Evolutionary conservation across 352 stramenopile genomes (phyloP).

Genomic region (Thraustochytrium sp.): DNA sequence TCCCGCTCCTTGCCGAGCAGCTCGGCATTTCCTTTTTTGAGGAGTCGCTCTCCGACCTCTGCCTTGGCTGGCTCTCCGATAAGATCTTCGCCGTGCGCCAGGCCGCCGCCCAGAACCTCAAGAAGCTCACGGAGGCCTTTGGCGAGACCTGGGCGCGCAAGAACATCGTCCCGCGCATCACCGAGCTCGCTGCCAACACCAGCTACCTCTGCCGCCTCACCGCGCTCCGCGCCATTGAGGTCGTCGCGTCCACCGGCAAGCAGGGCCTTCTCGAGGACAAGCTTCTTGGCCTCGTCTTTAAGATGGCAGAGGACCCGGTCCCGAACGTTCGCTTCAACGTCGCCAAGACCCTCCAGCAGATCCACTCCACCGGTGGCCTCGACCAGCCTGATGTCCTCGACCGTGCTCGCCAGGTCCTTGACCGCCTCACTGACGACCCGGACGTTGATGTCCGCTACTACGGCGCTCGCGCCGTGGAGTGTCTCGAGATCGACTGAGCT

Average conservation of each 20-base stretch:
- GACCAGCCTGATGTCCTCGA: not conserved
- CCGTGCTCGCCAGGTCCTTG: not conserved
- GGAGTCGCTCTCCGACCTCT: conserved; percentile 85
- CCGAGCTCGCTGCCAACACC: conserved; percentile 82
- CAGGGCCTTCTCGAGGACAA: conserved; percentile 52
- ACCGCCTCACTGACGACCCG: conserved; percentile 14
- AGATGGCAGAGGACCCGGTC: conserved; percentile 80
- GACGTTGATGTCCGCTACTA: conserved; percentile 44
- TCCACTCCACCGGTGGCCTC: not conserved
- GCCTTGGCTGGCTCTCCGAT: conserved; percentile 92
- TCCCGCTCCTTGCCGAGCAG: conserved; percentile 89
- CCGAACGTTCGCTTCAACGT: conserved; percentile 99
- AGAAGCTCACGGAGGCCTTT: conserved; percentile 84
- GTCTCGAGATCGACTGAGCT: conserved; percentile 9
- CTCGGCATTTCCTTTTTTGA: conserved; percentile 92
- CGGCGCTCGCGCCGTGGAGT: conserved; percentile 4
- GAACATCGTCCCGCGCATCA: conserved; percentile 86
- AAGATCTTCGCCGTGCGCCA: conserved; percentile 93
- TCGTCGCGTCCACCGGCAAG: conserved; percentile 58
- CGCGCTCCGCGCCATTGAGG: conserved; percentile 75
- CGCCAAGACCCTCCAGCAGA: conserved; percentile 83
- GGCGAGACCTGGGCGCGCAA: conserved; percentile 87
- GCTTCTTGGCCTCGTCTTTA: conserved; percentile 82
- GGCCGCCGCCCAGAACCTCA: conserved; percentile 91
- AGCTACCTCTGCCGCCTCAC: conserved; percentile 91